Evolutionary conservation across 345 rosid species (phyloP).

Genomic region (Aethionema arabicum): DNA sequence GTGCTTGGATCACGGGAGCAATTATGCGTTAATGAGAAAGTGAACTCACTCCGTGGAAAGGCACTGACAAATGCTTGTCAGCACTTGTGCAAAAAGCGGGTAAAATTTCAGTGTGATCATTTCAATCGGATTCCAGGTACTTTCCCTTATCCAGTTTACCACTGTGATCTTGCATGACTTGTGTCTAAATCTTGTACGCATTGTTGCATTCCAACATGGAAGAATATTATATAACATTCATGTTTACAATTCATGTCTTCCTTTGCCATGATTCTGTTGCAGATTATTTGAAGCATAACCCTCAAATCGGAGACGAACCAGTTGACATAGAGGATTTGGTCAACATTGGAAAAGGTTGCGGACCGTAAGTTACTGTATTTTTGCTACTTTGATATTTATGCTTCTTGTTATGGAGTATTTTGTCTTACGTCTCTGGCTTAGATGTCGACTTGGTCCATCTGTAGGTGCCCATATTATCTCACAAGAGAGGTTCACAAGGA

Average conservation of each 20-base stretch:
- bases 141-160: not conserved
- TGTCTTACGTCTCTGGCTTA: constrained; percentile 19
- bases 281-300: constrained; percentile 70
- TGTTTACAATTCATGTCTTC: constrained; percentile 3
- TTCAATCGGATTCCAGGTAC: constrained; percentile 45
- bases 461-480: constrained; percentile 82
- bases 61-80: constrained; percentile 86
- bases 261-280: constrained; percentile 34
- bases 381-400: constrained; percentile 19
- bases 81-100: constrained; percentile 59
- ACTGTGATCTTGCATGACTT: not conserved
- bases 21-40: constrained; percentile 81
- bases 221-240: not conserved
- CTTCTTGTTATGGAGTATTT: not conserved
- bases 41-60: constrained; percentile 79
- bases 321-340: constrained; percentile 93
- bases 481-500: constrained; percentile 83
- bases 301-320: constrained; percentile 82
- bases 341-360: constrained; percentile 67
- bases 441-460: constrained; percentile 11
- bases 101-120: constrained; percentile 58
- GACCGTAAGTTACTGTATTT: constrained; percentile 60
- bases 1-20: constrained; percentile 93
- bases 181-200: not conserved
- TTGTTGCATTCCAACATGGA: constrained; percentile 17